phyloP scores from a whole-genome alignment of 805 yeast species.

The Saccharomycopsis fibuligera region DNA sequence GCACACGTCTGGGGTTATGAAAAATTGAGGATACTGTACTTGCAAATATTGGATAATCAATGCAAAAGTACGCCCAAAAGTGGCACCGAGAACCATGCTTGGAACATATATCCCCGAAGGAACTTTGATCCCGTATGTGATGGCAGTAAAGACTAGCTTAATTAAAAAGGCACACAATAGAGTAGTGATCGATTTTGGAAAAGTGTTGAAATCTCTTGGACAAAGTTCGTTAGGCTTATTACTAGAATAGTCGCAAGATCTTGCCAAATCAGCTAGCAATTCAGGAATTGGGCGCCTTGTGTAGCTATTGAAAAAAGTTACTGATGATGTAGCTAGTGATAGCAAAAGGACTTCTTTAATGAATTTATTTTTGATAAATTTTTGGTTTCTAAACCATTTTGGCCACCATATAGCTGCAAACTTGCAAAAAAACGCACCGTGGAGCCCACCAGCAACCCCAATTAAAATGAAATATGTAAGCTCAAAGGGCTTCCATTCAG shows the following conservation, averaged over 20 bases:
- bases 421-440: constrained; percentile 45
- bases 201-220: constrained; percentile 26
- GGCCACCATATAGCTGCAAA: constrained; percentile 37
- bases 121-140: constrained; percentile 51
- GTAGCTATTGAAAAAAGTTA: constrained; percentile 43
- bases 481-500: constrained; percentile 49
- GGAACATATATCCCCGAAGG: constrained; percentile 62
- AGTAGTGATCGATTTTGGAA: constrained; percentile 29
- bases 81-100: constrained; percentile 56
- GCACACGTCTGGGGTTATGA: constrained; percentile 2
- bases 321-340: constrained; percentile 39
- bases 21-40: constrained; percentile 24
- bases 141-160: constrained; percentile 40
- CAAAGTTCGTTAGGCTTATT: constrained; percentile 24
- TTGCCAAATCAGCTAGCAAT: constrained; percentile 42
- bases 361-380: constrained; percentile 34
- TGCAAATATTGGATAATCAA: constrained; percentile 36
- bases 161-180: constrained; percentile 38
- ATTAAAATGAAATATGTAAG: constrained; percentile 38
- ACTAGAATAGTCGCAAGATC: constrained; percentile 34
- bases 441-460: constrained; percentile 48
- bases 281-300: constrained; percentile 45
- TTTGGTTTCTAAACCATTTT: constrained; percentile 30
- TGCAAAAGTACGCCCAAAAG: constrained; percentile 48
- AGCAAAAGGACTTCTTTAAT: constrained; percentile 39